Evolutionary conservation across 495 filamentous ascomycete species (phyloP).

Genomic region (Penicillium arizonense): DNA sequence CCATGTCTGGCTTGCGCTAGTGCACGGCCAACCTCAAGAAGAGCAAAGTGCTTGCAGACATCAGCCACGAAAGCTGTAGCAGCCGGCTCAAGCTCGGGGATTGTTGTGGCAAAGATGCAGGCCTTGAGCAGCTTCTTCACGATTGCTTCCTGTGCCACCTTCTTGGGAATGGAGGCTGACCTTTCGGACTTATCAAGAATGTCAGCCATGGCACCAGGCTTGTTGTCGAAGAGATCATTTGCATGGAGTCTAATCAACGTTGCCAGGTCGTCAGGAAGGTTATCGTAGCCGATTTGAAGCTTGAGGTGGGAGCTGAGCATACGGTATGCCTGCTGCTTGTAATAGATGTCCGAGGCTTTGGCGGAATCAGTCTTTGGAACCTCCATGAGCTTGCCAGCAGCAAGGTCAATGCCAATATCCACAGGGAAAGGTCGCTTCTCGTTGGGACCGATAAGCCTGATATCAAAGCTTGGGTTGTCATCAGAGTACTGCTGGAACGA

Average conservation of each 20-base stretch:
- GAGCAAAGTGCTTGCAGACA: constrained; percentile 82
- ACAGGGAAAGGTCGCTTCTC: constrained; percentile 85
- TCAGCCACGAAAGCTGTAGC: constrained; percentile 73
- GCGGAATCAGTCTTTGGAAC: constrained; percentile 59
- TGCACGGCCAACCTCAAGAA: constrained; percentile 84
- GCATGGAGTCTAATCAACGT: constrained; percentile 83
- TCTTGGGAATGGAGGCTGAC: constrained; percentile 81
- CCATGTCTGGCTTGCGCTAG: constrained; percentile 72
- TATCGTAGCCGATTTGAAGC: constrained; percentile 83
- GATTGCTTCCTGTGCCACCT: constrained; percentile 72
- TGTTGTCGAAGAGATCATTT: constrained; percentile 72
- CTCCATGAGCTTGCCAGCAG: constrained; percentile 83
- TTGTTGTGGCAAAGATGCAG: constrained; percentile 77
- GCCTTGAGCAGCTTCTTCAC: constrained; percentile 87
- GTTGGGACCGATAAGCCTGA: constrained; percentile 84
- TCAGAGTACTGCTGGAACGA: constrained; percentile 82
- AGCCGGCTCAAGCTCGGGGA: constrained; percentile 73
- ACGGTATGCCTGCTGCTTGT: constrained; percentile 90
- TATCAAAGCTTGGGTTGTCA: constrained; percentile 79
- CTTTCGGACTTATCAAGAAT: constrained; percentile 67
- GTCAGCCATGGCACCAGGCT: constrained; percentile 60
- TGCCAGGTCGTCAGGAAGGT: constrained; percentile 83
- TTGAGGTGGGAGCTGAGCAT: constrained; percentile 86
- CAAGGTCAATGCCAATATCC: constrained; percentile 80
- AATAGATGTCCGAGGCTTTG: constrained; percentile 76